A percentile compares a stretch with the other conserved stretches of the same genome.
Conservation (phyloP, 2,329 filamentous ascomycete species). For the Sporothrix dimorphospora region DNA sequence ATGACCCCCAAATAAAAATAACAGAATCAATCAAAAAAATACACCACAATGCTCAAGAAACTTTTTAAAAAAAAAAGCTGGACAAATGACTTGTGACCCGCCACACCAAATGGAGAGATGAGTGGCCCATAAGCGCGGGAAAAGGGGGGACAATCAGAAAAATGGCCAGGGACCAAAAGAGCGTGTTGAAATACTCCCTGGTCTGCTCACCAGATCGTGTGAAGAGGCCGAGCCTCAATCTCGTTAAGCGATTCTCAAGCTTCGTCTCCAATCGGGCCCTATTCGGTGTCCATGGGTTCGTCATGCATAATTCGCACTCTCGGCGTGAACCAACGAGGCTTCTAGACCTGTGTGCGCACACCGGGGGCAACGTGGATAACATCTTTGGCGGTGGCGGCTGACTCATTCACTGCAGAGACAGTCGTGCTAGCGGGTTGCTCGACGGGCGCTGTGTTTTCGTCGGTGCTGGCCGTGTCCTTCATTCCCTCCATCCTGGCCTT, state of each 20-base stretch:
- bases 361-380: conserved; percentile 19
- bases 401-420: not conserved
- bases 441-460: not conserved
- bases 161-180: not conserved
- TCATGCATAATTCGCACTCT: not conserved
- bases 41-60: not conserved
- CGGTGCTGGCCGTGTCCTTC: not conserved
- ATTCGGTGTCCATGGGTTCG: not conserved
- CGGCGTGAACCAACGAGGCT: conserved; percentile 11
- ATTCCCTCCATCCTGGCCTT: not conserved
- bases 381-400: not conserved
- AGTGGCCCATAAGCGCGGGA: not conserved
- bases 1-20: not conserved
- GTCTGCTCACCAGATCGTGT: not conserved
- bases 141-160: not conserved
- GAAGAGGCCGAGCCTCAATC: not conserved
- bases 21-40: not conserved
- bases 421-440: not conserved
- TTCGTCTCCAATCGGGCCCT: not conserved
- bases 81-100: not conserved
- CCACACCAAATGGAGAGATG: not conserved
- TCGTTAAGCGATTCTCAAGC: not conserved
- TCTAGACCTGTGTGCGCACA: not conserved
- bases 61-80: not conserved
- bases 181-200: not conserved